Conservation (phyloP, 1,284 basidiomycete species). For the Gymnopus androsaceus region DNA sequence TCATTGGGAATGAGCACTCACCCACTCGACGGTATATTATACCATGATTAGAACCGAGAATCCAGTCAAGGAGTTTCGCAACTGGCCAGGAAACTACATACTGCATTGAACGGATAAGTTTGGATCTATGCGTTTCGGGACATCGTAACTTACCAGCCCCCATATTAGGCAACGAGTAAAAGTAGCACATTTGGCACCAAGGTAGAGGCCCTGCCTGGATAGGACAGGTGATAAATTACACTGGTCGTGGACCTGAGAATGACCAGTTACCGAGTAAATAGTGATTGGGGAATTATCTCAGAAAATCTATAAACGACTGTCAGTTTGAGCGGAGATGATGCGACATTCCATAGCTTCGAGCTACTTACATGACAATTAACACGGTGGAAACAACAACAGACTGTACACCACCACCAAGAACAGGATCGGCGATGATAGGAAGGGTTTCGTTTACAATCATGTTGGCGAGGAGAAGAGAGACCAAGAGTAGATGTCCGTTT, state of each 20-base stretch:
- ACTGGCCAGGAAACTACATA: slow-evolving; percentile 82
- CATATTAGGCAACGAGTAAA: slow-evolving; percentile 74
- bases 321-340: slow-evolving; percentile 17
- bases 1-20: neutral
- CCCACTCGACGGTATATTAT: slow-evolving; percentile 55
- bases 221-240: too few relatives aligned
- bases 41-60: slow-evolving; percentile 63
- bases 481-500: slow-evolving; percentile 81
- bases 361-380: slow-evolving; percentile 84
- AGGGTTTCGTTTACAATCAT: slow-evolving; percentile 88
- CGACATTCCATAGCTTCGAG: slow-evolving; percentile 31
- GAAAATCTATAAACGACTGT: slow-evolving; percentile 56
- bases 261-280: slow-evolving; percentile 88
- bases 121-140: slow-evolving; percentile 78
- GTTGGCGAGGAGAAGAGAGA: slow-evolving; percentile 81
- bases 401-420: slow-evolving; percentile 74
- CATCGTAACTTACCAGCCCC: slow-evolving; percentile 70
- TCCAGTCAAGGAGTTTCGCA: slow-evolving; percentile 66
- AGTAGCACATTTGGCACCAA: slow-evolving; percentile 86
- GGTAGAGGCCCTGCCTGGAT: slow-evolving; percentile 59
- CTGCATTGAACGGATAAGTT: slow-evolving; percentile 66
- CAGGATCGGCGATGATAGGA: slow-evolving; percentile 85
- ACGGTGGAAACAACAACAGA: slow-evolving; percentile 84
- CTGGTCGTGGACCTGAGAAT: slow-evolving; percentile 87
- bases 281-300: slow-evolving; percentile 84